A percentile compares a stretch with the other conserved stretches of the same genome.
These are phyloP conservation scores for Miscanthus lutarioriparius DNA, from an alignment of 176 grass and related monocot genomes.

Conservation along the genomic window DNA sequence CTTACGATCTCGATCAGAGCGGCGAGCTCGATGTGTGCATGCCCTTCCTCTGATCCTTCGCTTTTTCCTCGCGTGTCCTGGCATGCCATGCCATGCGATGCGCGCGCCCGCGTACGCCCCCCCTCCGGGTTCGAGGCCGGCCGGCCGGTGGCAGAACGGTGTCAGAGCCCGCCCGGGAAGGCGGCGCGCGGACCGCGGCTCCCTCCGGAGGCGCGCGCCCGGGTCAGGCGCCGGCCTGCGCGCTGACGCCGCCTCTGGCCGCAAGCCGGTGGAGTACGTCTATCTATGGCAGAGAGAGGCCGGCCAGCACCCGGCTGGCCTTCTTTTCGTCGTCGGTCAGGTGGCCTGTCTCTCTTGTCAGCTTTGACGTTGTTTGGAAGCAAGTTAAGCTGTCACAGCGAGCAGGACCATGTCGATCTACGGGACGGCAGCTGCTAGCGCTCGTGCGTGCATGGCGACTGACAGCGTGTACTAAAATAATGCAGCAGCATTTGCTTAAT, in stretches of 20 bases:
- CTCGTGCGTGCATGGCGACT: neutral
- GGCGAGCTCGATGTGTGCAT: neutral
- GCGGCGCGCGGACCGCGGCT: constrained; percentile 25
- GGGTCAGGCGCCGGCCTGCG: constrained; percentile 40
- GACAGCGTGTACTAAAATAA: neutral
- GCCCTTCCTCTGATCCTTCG: neutral
- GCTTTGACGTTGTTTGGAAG: constrained; percentile 44
- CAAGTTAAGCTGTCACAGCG: constrained; percentile 35
- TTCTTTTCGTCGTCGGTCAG: neutral
- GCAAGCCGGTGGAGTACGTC: neutral
- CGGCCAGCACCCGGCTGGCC: neutral
- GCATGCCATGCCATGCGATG: neutral
- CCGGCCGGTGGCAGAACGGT: constrained; percentile 40
- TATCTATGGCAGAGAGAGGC: neutral
- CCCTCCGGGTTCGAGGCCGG: neutral
- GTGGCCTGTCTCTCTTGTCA: neutral
- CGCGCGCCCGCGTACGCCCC: neutral
- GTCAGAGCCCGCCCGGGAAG: constrained; percentile 30
- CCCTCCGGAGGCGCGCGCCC: neutral
- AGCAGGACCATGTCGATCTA: neutral
- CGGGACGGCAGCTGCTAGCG: neutral
- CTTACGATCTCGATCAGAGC: neutral
- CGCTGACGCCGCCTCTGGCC: constrained; percentile 12
- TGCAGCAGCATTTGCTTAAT: neutral
- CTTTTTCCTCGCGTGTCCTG: neutral